Evolutionary conservation across 2,329 filamentous ascomycete genomes (phyloP).

Genomic region (Sporothrix euskadiensis): DNA sequence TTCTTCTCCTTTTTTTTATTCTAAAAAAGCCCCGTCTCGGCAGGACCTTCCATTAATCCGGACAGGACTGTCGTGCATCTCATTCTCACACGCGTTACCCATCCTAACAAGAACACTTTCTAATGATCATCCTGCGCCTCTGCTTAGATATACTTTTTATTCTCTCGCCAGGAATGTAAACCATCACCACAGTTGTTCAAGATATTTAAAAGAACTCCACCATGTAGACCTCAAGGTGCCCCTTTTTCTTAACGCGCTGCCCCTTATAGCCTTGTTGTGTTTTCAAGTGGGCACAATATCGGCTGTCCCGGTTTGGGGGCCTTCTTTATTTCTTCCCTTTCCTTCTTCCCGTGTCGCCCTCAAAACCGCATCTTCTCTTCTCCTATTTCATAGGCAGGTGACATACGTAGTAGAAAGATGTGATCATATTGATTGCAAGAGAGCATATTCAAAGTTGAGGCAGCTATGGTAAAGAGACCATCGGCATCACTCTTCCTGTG

Average conservation of each 20-base stretch:
- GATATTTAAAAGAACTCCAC: background rate
- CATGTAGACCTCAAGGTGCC: background rate
- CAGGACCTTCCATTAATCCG: background rate
- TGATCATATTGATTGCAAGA: background rate
- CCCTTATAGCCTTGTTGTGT: background rate
- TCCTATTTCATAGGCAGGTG: background rate
- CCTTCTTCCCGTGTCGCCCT: background rate
- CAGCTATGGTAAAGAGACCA: too few species aligned
- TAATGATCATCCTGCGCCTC: background rate
- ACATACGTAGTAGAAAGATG: background rate
- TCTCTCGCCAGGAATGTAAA: too few species aligned
- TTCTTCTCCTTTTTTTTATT: too few species aligned
- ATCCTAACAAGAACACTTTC: background rate
- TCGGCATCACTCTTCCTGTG: background rate
- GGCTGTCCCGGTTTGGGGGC: slow-evolving; percentile 14
- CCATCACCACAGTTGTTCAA: too few species aligned
- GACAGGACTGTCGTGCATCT: background rate
- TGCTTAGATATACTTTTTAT: too few species aligned
- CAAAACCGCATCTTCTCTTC: background rate
- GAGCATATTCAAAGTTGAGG: too few species aligned
- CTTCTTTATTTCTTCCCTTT: slow-evolving; percentile 1
- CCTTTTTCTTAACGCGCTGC: background rate
- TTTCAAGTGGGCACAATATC: background rate
- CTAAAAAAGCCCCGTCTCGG: background rate
- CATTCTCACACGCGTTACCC: background rate